Evolutionary conservation across 768 basidiomycete species (phyloP).

Genomic region (Clitopilus hobsonii): DNA sequence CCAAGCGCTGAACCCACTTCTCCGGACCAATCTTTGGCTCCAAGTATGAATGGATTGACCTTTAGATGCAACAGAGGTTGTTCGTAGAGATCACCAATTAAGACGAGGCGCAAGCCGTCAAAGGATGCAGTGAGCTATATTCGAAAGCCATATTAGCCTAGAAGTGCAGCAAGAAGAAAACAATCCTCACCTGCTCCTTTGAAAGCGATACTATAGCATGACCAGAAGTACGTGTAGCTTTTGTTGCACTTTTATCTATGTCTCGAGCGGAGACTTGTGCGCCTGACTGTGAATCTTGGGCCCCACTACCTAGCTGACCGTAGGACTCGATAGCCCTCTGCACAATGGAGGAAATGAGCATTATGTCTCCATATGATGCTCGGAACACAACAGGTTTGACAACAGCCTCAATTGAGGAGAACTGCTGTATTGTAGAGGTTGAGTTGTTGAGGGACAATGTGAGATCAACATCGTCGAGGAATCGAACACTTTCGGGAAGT

Average conservation of each 20-base stretch:
- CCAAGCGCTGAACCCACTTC: conserved; percentile 45
- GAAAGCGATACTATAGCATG: conserved; percentile 50
- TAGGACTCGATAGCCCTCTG: conserved; percentile 87
- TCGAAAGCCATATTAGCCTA: conserved; percentile 4
- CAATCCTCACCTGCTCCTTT: conserved; percentile 73
- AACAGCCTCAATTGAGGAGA: conserved; percentile 79
- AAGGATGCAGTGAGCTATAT: conserved; percentile 75
- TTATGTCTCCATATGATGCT: conserved; percentile 93
- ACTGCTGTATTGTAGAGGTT: conserved; percentile 61
- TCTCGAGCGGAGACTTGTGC: too few species aligned
- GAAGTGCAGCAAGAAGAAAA: neutral
- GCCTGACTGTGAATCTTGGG: too few species aligned
- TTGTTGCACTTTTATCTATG: neutral
- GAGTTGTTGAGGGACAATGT: conserved; percentile 85
- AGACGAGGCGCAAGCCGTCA: conserved; percentile 87
- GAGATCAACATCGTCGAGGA: conserved; percentile 89
- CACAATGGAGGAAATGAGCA: conserved; percentile 79
- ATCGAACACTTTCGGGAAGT: conserved; percentile 76
- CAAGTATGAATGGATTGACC: conserved; percentile 77
- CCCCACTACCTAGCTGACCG: conserved; percentile 37
- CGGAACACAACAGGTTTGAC: conserved; percentile 85
- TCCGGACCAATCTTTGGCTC: conserved; percentile 91
- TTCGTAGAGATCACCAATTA: conserved; percentile 94
- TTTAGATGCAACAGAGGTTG: conserved; percentile 90
- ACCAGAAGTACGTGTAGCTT: conserved; percentile 13